These are phyloP conservation scores for Geotrichum fermentans DNA, from an alignment of 1,139 yeast genomes.

Conservation along the genomic window DNA sequence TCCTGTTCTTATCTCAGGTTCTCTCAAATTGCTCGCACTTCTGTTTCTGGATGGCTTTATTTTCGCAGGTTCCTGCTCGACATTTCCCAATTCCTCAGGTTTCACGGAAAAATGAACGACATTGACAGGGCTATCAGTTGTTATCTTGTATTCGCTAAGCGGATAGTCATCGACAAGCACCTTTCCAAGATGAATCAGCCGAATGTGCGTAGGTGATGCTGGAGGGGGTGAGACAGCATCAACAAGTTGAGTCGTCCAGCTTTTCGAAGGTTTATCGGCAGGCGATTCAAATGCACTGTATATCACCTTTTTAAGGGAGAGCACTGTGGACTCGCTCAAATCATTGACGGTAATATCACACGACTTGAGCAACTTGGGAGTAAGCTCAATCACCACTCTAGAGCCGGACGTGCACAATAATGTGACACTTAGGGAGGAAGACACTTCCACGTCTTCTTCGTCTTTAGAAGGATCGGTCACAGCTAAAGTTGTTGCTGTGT, in stretches of 20 bases:
- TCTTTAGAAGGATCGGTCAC: too few relatives aligned
- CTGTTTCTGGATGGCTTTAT: too few relatives aligned
- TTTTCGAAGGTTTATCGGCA: background rate
- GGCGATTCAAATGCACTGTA: conserved; percentile 9
- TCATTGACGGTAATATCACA: conserved; percentile 24
- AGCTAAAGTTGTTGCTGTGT: too few relatives aligned
- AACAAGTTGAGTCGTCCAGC: background rate
- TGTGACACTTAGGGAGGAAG: conserved; percentile 22
- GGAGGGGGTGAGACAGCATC: conserved; percentile 4
- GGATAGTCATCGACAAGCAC: conserved; percentile 30
- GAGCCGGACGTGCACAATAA: conserved; percentile 30
- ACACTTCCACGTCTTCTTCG: too few relatives aligned
- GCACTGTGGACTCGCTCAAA: conserved; percentile 25
- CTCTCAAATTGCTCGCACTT: too few relatives aligned
- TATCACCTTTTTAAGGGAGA: conserved; percentile 26
- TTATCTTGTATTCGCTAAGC: conserved; percentile 25
- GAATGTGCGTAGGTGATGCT: conserved; percentile 21
- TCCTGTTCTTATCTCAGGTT: background rate
- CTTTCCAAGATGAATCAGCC: conserved; percentile 34
- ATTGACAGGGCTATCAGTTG: conserved; percentile 23
- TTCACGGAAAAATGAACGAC: conserved; percentile 33
- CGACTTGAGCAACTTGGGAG: conserved; percentile 23
- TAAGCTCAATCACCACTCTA: conserved; percentile 26
- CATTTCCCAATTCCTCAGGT: conserved; percentile 25
- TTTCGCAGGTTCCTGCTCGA: too few relatives aligned